Conservation (phyloP, 1,284 basidiomycete species). For the Phylloporus sp. region DNA sequence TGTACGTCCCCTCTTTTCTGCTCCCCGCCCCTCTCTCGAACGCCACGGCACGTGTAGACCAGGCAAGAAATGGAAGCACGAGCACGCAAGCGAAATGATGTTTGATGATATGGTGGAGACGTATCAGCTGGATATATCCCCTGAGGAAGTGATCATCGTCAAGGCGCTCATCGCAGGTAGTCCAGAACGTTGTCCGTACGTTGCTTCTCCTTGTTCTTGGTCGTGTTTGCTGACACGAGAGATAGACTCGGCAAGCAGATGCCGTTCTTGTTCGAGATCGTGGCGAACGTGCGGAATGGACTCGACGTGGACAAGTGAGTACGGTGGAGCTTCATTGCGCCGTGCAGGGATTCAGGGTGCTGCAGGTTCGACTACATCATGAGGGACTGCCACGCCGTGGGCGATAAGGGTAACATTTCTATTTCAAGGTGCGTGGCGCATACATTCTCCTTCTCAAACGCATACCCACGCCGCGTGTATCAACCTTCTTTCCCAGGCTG, state of each 20-base stretch:
- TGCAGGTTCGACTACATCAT: conserved; percentile 77
- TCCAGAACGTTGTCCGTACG: conserved; percentile 40
- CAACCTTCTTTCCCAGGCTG: conserved; percentile 46
- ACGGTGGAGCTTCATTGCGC: background rate
- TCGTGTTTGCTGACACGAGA: background rate
- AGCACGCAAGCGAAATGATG: conserved; percentile 63
- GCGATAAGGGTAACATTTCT: conserved; percentile 62
- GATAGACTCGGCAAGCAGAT: conserved; percentile 47
- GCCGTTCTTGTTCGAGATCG: conserved; percentile 65
- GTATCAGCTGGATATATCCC: conserved; percentile 45
- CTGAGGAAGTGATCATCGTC: conserved; percentile 47
- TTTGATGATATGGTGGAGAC: conserved; percentile 54
- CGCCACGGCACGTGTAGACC: conserved; percentile 13
- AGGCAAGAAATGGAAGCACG: conserved; percentile 50
- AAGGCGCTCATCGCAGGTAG: conserved; percentile 60
- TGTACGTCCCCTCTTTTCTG: conserved; percentile 39
- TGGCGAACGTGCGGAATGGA: conserved; percentile 77
- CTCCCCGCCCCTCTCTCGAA: background rate
- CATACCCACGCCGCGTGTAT: background rate
- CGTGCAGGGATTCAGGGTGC: background rate
- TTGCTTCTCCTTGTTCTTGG: conserved; percentile 3
- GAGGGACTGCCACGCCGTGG: conserved; percentile 71
- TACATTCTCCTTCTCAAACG: background rate
- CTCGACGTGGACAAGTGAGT: conserved; percentile 80
- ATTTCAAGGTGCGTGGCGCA: conserved; percentile 34